Conservation (phyloP, 2,329 filamentous ascomycete species). For the Fusarium sp. region DNA sequence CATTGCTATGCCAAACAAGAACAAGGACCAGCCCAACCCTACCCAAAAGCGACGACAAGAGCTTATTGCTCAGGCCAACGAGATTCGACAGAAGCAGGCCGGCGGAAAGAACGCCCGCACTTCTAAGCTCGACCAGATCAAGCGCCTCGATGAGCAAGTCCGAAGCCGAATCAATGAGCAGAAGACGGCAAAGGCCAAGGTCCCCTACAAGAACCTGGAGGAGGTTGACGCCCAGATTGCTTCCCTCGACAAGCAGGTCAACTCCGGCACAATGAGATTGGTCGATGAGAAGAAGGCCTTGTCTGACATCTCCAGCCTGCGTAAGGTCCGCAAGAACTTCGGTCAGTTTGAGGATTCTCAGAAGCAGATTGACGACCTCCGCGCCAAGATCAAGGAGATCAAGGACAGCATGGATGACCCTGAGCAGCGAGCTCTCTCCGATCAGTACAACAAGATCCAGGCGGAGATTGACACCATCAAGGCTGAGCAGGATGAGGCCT, state of each 20-base stretch:
- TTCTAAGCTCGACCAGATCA: constrained; percentile 88
- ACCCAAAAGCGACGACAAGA: constrained; percentile 86
- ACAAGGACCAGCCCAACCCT: constrained; percentile 84
- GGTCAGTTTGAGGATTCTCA: constrained; percentile 85
- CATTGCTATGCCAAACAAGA: constrained; percentile 77
- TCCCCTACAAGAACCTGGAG: constrained; percentile 87
- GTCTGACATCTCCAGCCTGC: constrained; percentile 82
- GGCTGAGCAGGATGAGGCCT: constrained; percentile 89
- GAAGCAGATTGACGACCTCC: constrained; percentile 89
- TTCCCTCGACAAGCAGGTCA: constrained; percentile 85
- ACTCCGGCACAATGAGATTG: constrained; percentile 90
- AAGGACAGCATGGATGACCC: constrained; percentile 92
- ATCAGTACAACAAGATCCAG: constrained; percentile 87
- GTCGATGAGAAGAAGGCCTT: constrained; percentile 98
- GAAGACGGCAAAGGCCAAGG: constrained; percentile 84
- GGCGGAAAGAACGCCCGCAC: constrained; percentile 86
- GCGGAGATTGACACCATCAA: constrained; percentile 91
- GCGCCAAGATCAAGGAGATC: constrained; percentile 87
- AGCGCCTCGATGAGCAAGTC: constrained; percentile 89
- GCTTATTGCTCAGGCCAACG: constrained; percentile 82
- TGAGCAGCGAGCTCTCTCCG: constrained; percentile 87
- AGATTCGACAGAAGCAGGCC: constrained; percentile 89
- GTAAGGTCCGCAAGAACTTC: constrained; percentile 93
- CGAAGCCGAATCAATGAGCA: constrained; percentile 88
- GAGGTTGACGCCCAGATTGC: constrained; percentile 89